Evolutionary conservation across 805 yeast genomes (phyloP).

Genomic region (Kodamaea sagamina): DNA sequence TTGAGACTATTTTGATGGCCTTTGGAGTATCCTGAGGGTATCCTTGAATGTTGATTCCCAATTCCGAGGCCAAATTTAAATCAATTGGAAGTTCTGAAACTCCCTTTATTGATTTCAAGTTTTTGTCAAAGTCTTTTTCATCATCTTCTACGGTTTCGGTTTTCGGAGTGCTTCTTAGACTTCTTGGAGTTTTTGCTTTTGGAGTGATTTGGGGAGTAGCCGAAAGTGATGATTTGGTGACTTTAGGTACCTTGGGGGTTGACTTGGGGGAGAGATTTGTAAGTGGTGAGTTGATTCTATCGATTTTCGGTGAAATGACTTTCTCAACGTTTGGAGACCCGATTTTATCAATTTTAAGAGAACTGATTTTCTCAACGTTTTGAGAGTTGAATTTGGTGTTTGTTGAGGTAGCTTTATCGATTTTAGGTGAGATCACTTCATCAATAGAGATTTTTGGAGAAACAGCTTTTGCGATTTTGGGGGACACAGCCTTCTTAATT

Average conservation of each 20-base stretch:
- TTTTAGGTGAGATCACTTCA: too few species aligned
- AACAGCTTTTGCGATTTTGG: constrained; percentile 1
- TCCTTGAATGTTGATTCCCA: constrained; percentile 29
- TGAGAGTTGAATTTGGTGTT: too few species aligned
- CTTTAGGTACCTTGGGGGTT: too few species aligned
- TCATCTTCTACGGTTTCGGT: constrained; percentile 24
- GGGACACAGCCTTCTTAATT: constrained; percentile 4
- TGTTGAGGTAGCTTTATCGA: too few species aligned
- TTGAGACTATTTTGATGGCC: neutral
- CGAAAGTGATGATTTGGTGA: too few species aligned
- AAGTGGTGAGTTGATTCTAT: too few species aligned
- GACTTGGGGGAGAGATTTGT: too few species aligned
- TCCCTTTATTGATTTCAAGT: constrained; percentile 20
- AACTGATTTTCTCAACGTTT: too few species aligned
- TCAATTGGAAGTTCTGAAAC: constrained; percentile 11
- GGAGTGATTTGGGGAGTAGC: constrained; percentile 6
- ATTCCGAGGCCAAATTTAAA: constrained; percentile 36
- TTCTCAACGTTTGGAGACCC: too few species aligned
- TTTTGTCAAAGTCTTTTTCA: constrained; percentile 26
- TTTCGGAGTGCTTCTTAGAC: neutral
- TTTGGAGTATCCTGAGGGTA: constrained; percentile 14
- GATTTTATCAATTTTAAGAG: too few species aligned
- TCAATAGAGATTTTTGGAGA: neutral
- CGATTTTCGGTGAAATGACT: too few species aligned
- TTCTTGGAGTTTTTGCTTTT: neutral